Base-by-base conservation (phyloP, 2,329 filamentous ascomycete species). In the Thermomyces lanuginosus region DNA sequence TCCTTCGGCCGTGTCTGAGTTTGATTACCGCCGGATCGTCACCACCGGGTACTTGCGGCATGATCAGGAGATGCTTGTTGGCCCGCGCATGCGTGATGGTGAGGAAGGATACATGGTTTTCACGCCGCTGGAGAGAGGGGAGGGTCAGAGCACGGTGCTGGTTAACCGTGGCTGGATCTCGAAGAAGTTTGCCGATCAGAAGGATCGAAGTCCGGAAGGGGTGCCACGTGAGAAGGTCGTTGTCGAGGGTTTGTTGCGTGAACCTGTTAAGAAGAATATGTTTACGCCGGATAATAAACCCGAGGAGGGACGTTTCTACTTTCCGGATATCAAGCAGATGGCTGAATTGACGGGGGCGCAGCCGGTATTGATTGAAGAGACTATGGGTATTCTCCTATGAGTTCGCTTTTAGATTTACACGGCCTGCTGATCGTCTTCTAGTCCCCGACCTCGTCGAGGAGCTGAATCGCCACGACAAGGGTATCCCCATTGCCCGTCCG, bases 221-320 rank as follows among this genome's bases (percentile, higher is more conserved):
- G 40, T 95, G 38, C 76, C 78, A 0, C 49, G 45, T 25, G 81
- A 72, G 0, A 70, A 77, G 43, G 74, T 95, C 6, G 68, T 66
- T 1, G 72, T 98, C 2, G 74, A 92, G 55, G 89, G 89, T 0
- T 45, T 98, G 49, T 49, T 98, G 48, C 60, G 89, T 33, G 72
- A 89, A 57, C 86, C 86, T 6, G 92, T 81, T 70, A 89, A 92
- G 66, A 92, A 86, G 65, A 98, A 98, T 51, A 77, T 84, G 68
- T 98, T 98, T 51, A 98, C 89, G 30, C 89, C 89, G 0, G 73
- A 78, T 0, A 98, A 98, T 43, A 63, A 71, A 40, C 86, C 86
- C 0, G 75, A 84, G 40, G 72, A 73, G 46, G 71, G 76, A 32
- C 75, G 83, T 52, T 98, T 91, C 50, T 92, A 92, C 56, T 98